Base-by-base conservation (phyloP, 371 early-diverging fungal genomes). In the Rhizopus delemar region DNA sequence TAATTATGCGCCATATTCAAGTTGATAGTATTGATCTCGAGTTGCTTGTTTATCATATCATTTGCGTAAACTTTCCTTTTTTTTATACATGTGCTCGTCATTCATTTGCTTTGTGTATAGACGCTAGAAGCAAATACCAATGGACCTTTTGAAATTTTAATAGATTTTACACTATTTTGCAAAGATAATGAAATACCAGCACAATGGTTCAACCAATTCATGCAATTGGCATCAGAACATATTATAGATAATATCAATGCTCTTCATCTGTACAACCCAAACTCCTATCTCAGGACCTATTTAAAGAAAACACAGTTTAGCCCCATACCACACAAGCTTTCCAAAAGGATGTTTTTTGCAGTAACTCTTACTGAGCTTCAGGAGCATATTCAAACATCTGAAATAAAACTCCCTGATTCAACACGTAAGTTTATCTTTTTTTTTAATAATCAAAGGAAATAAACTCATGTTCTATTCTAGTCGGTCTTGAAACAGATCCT, bases 21-120 rank as follows among this genome's bases (percentile, higher is more conserved):
- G 71, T 85, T 36, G 87, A 90, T 9, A 81, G 77, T 29, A 78
- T 89, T 41, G 93, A 94, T 70, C 88, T 92, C 70, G 93, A 94
- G n/a, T 65, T 91, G 7, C 67, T 93, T 9, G 81, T 90, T 65
- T 81, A 86, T 55, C 82, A 87, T 51, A 65, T 89, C 34, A 71
- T 91, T 41, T 83, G 87, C 51, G 85, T 76, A 73, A 73, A 60
- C 11, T 41, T 45, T 55, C 39, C n/a, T n/a, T 36, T 52, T 35
- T 22, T 22, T 22, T 22, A 22, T 22, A 22, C 22, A 22, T 22
- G 22, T 22, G 22, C 22, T 22, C 22, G 22, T 22, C 22, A 52
- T 8, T 36, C 4, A 8, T 6, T 41, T 45, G 31, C 7, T 52
- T 45, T 35, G 16, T 41, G 22, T 22, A 41, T 52, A 84, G 78